These are phyloP conservation scores for Sugiyamaella smithiae DNA, from an alignment of 805 yeast species.

Conservation along the genomic window DNA sequence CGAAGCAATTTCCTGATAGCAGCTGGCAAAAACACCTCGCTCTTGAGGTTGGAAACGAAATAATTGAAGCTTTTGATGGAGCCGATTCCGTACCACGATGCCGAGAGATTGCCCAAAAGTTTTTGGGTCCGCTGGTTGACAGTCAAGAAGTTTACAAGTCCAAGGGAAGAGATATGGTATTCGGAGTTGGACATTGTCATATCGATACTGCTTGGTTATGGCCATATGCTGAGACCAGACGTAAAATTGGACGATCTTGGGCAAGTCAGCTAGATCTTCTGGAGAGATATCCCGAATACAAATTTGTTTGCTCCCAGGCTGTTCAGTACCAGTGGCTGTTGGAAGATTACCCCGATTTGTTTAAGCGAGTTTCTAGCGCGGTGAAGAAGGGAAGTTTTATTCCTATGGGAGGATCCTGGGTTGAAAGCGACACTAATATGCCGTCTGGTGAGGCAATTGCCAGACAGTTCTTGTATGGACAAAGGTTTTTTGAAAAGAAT, in stretches of 20 bases:
- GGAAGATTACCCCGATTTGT: constrained; percentile 81
- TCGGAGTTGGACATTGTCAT: constrained; percentile 91
- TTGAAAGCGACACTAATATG: constrained; percentile 92
- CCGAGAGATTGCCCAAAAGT: constrained; percentile 59
- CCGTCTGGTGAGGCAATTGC: constrained; percentile 90
- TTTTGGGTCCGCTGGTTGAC: constrained; percentile 65
- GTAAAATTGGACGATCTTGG: constrained; percentile 95
- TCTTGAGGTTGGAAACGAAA: constrained; percentile 70
- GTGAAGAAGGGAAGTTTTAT: constrained; percentile 72
- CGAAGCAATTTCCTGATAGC: constrained; percentile 71
- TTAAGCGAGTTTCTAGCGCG: constrained; percentile 53
- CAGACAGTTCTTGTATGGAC: constrained; percentile 89
- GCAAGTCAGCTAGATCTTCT: constrained; percentile 82
- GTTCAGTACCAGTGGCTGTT: constrained; percentile 93
- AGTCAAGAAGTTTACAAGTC: constrained; percentile 56
- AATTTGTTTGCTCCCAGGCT: constrained; percentile 93
- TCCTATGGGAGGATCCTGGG: constrained; percentile 98
- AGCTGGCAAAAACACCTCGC: constrained; percentile 84
- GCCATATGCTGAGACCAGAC: constrained; percentile 95
- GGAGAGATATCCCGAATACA: constrained; percentile 87
- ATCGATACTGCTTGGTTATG: constrained; percentile 98
- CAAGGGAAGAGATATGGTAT: constrained; percentile 48
- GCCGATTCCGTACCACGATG: constrained; percentile 52
- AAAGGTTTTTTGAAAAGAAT: constrained; percentile 72
- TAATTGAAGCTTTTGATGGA: constrained; percentile 81